Percentiles rank a stretch among this genome's conserved stretches.
phyloP scores from a whole-genome alignment of 495 filamentous ascomycete species.

The Aspergillus carlsbadensis region DNA sequence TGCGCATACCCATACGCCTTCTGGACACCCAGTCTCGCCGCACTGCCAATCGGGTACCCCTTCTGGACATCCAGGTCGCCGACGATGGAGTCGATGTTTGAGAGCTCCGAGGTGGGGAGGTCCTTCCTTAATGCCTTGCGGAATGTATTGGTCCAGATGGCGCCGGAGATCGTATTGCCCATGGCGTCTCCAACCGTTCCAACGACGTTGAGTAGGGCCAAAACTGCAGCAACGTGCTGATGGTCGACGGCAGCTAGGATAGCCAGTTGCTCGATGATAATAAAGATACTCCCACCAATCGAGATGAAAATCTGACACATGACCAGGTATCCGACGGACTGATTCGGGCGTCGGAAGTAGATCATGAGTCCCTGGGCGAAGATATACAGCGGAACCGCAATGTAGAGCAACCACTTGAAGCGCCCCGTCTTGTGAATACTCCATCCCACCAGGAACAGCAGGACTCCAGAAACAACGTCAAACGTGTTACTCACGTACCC shows the following conservation, averaged over 20 bases:
- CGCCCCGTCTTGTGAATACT: constrained; percentile 54
- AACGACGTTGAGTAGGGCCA: constrained; percentile 63
- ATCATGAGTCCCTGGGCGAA: constrained; percentile 60
- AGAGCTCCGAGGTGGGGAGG: constrained; percentile 49
- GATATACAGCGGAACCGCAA: constrained; percentile 59
- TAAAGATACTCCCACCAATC: constrained; percentile 54
- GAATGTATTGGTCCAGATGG: constrained; percentile 67
- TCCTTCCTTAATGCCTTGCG: constrained; percentile 47
- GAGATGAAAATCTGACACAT: constrained; percentile 76
- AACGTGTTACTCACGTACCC: constrained; percentile 55
- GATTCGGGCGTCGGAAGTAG: constrained; percentile 61
- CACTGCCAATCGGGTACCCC: constrained; percentile 47
- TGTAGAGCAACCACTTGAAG: constrained; percentile 54
- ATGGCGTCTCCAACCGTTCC: constrained; percentile 63
- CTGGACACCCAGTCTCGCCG: constrained; percentile 51
- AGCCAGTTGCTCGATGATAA: constrained; percentile 66
- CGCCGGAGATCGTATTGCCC: constrained; percentile 58
- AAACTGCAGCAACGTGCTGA: constrained; percentile 62
- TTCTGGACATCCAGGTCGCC: constrained; percentile 47
- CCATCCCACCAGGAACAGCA: constrained; percentile 48
- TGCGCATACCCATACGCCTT: constrained; percentile 57
- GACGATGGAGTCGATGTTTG: constrained; percentile 50
- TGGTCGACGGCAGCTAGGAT: constrained; percentile 65
- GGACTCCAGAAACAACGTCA: constrained; percentile 47
- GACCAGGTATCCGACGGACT: constrained; percentile 62